Evolutionary conservation across 2,329 filamentous ascomycete species (phyloP).

Genomic region (Akanthomyces uredinophilus): DNA sequence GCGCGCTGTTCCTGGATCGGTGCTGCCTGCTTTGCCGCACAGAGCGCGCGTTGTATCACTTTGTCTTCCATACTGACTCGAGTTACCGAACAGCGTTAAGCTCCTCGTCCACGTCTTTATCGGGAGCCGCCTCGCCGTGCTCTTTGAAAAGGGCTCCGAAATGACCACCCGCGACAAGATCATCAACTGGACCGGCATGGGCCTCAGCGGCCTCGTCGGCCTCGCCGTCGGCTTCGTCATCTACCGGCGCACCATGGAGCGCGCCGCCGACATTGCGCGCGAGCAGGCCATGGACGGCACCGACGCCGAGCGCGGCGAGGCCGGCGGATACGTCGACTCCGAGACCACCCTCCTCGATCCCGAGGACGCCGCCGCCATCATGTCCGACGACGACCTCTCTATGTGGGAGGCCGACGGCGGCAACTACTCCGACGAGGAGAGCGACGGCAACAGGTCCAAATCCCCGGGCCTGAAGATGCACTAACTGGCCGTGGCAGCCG

Average conservation of each 20-base stretch:
- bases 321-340: constrained; percentile 37
- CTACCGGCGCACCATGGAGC: constrained; percentile 65
- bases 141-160: constrained; percentile 76
- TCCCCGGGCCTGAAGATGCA: constrained; percentile 4
- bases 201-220: constrained; percentile 66
- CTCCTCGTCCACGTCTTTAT: constrained; percentile 90
- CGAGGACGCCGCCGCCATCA: constrained; percentile 47
- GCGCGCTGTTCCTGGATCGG: too few relatives aligned
- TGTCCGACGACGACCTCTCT: constrained; percentile 56
- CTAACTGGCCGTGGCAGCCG: not conserved
- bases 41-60: too few relatives aligned
- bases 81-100: constrained; percentile 58
- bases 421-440: constrained; percentile 29
- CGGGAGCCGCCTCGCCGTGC: constrained; percentile 71
- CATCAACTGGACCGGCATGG: constrained; percentile 79
- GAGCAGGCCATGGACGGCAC: constrained; percentile 32
- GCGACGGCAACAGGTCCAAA: constrained; percentile 17
- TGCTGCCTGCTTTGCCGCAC: too few relatives aligned
- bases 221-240: constrained; percentile 76
- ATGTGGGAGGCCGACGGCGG: constrained; percentile 42
- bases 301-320: constrained; percentile 28
- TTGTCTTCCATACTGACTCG: not conserved
- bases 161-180: constrained; percentile 76
- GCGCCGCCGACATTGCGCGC: constrained; percentile 52
- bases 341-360: constrained; percentile 42